Conservation (phyloP, 805 yeast genomes). For the Metschnikowia sp. region DNA sequence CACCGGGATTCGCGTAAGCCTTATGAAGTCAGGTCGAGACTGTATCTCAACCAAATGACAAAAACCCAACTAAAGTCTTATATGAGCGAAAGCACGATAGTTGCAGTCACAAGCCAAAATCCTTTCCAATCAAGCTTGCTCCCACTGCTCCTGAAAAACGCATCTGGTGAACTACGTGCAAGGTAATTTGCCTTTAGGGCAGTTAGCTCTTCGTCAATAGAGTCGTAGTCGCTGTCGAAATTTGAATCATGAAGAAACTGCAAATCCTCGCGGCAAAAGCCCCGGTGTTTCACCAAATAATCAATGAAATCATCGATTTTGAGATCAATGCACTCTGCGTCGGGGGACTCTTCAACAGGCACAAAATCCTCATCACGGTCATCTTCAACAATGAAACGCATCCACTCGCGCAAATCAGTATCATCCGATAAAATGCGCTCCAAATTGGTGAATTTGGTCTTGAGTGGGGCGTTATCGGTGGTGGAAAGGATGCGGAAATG, state of each 20-base stretch:
- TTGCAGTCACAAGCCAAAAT: not conserved
- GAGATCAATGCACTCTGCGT: slow-evolving; percentile 16
- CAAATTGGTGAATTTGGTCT: slow-evolving; percentile 27
- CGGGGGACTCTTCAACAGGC: slow-evolving; percentile 3
- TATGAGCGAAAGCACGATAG: not conserved
- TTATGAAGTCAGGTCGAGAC: too few relatives aligned
- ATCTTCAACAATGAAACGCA: slow-evolving; percentile 21
- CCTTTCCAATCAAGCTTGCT: not conserved
- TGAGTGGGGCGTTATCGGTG: slow-evolving; percentile 17
- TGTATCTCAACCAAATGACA: too few relatives aligned
- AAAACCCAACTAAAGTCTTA: not conserved
- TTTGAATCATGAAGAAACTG: slow-evolving; percentile 24
- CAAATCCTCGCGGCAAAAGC: slow-evolving; percentile 27
- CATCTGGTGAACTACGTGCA: not conserved
- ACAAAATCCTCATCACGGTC: slow-evolving; percentile 12
- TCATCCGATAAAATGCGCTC: slow-evolving; percentile 24
- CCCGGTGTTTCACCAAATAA: slow-evolving; percentile 26
- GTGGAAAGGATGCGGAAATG: slow-evolving; percentile 3
- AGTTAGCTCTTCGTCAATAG: slow-evolving; percentile 36
- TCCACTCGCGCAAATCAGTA: slow-evolving; percentile 26
- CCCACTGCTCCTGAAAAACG: not conserved
- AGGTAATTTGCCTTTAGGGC: slow-evolving; percentile 18
- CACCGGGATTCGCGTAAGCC: too few relatives aligned
- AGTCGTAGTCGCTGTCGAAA: slow-evolving; percentile 36
- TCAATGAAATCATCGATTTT: slow-evolving; percentile 30